These are phyloP conservation scores for Fraxinus quadrangulata DNA, from an alignment of 257 asterid species.

Conservation along the genomic window DNA sequence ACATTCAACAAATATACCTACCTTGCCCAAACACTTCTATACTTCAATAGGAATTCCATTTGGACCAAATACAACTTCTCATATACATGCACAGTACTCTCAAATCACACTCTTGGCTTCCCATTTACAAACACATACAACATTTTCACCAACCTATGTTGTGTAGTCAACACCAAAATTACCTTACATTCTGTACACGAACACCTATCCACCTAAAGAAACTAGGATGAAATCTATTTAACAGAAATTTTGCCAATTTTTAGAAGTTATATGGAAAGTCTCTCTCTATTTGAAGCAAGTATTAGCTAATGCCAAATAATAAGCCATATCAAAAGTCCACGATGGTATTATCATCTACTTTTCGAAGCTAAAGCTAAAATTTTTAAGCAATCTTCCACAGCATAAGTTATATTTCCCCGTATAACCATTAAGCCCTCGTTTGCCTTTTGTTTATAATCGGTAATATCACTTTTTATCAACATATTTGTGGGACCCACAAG, in stretches of 20 bases:
- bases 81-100: background rate
- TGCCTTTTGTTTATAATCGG: too few species aligned
- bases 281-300: background rate
- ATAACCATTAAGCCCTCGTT: background rate
- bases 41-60: background rate
- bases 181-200: background rate
- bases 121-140: background rate
- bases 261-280: background rate
- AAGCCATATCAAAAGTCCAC: background rate
- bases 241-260: background rate
- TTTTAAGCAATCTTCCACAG: background rate
- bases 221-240: background rate
- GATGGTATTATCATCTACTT: background rate
- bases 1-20: background rate
- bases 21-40: background rate
- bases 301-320: background rate
- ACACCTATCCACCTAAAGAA: background rate
- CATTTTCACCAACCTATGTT: background rate
- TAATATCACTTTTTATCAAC: too few species aligned
- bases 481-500: too few species aligned
- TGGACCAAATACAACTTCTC: background rate
- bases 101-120: background rate
- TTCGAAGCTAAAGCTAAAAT: background rate
- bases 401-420: background rate
- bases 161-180: background rate